phyloP scores from a whole-genome alignment of 1,139 yeast genomes.

The Yamadazyma atmosphaerica region DNA sequence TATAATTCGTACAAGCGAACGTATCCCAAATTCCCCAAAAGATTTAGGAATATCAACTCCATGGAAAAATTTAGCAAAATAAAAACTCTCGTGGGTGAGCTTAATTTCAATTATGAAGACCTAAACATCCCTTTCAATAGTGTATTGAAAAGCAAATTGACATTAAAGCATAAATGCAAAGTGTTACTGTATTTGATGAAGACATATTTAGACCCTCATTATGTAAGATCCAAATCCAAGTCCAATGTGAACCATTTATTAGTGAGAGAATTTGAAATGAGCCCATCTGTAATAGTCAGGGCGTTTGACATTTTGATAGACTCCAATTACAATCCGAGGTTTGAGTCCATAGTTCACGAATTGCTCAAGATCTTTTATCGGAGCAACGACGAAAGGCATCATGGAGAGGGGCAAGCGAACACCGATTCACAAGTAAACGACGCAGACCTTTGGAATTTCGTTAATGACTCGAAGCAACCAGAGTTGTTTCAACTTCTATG shows the following conservation, averaged over 20 bases:
- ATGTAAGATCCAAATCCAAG: constrained; percentile 5
- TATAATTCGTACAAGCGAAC: neutral
- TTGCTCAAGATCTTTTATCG: constrained; percentile 11
- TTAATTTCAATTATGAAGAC: constrained; percentile 16
- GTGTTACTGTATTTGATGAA: constrained; percentile 6
- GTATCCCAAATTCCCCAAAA: neutral
- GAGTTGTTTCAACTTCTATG: constrained; percentile 16
- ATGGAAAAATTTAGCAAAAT: constrained; percentile 15
- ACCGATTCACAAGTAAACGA: constrained; percentile 6
- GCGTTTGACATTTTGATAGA: constrained; percentile 9
- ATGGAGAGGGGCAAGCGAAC: neutral
- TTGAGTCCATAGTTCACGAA: constrained; percentile 13
- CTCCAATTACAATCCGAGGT: constrained; percentile 8
- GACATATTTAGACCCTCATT: constrained; percentile 4
- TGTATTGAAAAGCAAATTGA: constrained; percentile 2
- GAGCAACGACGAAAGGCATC: constrained; percentile 3
- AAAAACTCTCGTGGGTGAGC: constrained; percentile 12
- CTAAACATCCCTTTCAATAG: constrained; percentile 9
- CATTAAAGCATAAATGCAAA: constrained; percentile 6
- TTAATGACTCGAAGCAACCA: constrained; percentile 11
- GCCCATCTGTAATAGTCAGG: constrained; percentile 5
- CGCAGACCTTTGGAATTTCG: constrained; percentile 14
- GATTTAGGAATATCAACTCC: constrained; percentile 12
- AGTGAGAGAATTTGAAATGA: constrained; percentile 3
- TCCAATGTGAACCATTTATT: constrained; percentile 1